Conservation (phyloP, 208 protist species). For the Trypanosoma vivax region DNA sequence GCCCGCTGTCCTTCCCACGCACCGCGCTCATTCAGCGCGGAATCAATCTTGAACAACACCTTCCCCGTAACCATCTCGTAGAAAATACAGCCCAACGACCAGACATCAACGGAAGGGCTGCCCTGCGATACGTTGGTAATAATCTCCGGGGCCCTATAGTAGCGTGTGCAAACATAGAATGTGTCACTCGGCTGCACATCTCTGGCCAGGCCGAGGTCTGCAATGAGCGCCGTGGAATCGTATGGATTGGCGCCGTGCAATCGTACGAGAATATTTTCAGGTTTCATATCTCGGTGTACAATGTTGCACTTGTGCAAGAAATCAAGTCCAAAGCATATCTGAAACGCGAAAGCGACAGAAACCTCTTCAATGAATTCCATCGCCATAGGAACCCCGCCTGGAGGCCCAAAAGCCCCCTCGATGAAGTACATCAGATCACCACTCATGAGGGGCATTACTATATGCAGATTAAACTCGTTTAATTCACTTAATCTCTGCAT, state of each 20-base stretch:
- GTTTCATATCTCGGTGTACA: conserved; percentile 96
- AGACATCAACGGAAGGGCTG: conserved; percentile 84
- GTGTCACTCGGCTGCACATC: conserved; percentile 75
- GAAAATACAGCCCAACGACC: conserved; percentile 93
- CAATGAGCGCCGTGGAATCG: conserved; percentile 65
- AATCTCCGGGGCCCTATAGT: conserved; percentile 95
- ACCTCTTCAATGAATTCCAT: conserved; percentile 48
- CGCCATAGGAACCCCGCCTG: conserved; percentile 16
- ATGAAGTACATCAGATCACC: conserved; percentile 80
- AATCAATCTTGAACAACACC: conserved; percentile 89
- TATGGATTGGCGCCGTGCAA: conserved; percentile 52
- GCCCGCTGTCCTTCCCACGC: conserved; percentile 74
- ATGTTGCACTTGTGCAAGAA: conserved; percentile 86
- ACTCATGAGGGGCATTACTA: conserved; percentile 86
- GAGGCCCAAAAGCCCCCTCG: conserved; percentile 14
- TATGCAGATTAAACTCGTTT: conserved; percentile 77
- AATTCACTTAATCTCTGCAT: conserved; percentile 19
- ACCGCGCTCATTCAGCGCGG: conserved; percentile 60
- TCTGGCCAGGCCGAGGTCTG: conserved; percentile 86
- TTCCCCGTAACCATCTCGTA: conserved; percentile 89
- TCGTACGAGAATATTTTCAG: conserved; percentile 94
- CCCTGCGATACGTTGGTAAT: conserved; percentile 78
- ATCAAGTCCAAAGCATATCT: conserved; percentile 82
- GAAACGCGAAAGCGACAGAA: conserved; percentile 74
- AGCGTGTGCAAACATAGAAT: conserved; percentile 92